phyloP scores from a whole-genome alignment of 148 eudicot genomes.

The Rhododendron henanense region DNA sequence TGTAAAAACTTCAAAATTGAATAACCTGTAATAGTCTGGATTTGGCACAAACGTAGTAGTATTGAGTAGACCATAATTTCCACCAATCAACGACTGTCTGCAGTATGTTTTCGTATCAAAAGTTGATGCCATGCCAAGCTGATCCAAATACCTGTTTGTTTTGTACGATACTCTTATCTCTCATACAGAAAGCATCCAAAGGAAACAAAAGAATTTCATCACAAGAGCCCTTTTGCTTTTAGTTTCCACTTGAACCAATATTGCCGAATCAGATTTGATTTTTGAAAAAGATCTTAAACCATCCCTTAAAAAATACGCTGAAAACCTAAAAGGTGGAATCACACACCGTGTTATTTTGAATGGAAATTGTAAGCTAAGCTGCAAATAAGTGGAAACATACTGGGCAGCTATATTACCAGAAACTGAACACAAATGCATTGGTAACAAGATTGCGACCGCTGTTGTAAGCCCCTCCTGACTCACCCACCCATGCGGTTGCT shows the following conservation, averaged over 20 bases:
- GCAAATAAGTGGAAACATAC: not conserved
- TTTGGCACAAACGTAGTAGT: conserved; percentile 79
- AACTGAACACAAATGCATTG: conserved; percentile 20
- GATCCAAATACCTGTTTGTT: conserved; percentile 77
- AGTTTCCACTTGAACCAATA: not conserved
- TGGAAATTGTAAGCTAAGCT: not conserved
- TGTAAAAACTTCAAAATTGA: not conserved
- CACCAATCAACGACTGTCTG: conserved; percentile 79
- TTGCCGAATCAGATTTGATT: not conserved
- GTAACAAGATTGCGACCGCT: conserved; percentile 21
- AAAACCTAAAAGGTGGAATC: not conserved
- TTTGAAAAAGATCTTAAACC: not conserved
- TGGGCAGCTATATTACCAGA: conserved; percentile 9
- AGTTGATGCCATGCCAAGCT: conserved; percentile 68
- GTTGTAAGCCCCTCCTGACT: conserved; percentile 23
- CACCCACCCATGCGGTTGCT: conserved; percentile 20
- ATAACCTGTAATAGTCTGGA: conserved; percentile 93
- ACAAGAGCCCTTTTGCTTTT: not conserved
- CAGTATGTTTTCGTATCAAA: conserved; percentile 76
- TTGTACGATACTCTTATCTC: not conserved
- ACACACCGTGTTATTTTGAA: not conserved
- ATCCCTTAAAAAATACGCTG: not conserved
- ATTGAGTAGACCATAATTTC: conserved; percentile 86
- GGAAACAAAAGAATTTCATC: not conserved
- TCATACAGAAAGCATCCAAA: not conserved